These are phyloP conservation scores for Berberis thunbergii DNA, from an alignment of 164 flowering plant genomes.

Conservation along the genomic window DNA sequence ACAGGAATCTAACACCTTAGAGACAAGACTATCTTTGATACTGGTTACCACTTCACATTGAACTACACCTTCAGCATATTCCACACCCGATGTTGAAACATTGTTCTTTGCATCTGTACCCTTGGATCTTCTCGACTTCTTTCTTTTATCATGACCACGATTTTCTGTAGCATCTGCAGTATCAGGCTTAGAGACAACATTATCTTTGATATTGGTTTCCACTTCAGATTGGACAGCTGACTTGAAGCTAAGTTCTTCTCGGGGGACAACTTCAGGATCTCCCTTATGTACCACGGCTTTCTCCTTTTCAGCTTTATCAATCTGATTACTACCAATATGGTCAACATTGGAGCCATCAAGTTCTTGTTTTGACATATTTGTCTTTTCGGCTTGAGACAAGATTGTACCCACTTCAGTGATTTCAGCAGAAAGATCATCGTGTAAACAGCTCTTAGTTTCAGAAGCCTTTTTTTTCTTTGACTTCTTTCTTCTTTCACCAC, in stretches of 20 bases:
- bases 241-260: conserved; percentile 1
- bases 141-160: neutral
- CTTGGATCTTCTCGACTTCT: neutral
- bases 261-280: conserved; percentile 5
- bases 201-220: neutral
- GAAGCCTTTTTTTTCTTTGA: conserved; percentile 20
- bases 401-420: too few relatives aligned
- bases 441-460: conserved; percentile 6
- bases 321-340: conserved; percentile 1
- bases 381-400: too few relatives aligned
- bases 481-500: conserved; percentile 25
- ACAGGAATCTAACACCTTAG: neutral
- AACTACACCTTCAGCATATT: conserved; percentile 4
- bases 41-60: neutral
- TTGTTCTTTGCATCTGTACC: conserved; percentile 7
- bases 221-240: neutral
- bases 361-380: too few relatives aligned
- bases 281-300: conserved; percentile 2
- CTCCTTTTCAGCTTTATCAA: conserved; percentile 7
- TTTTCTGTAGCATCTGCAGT: neutral
- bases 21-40: neutral
- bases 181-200: neutral
- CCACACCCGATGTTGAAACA: conserved; percentile 1
- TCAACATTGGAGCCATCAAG: neutral
- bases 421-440: too few relatives aligned